phyloP scores from a whole-genome alignment of 1,284 basidiomycete species.

The Schizophyllum commune region DNA sequence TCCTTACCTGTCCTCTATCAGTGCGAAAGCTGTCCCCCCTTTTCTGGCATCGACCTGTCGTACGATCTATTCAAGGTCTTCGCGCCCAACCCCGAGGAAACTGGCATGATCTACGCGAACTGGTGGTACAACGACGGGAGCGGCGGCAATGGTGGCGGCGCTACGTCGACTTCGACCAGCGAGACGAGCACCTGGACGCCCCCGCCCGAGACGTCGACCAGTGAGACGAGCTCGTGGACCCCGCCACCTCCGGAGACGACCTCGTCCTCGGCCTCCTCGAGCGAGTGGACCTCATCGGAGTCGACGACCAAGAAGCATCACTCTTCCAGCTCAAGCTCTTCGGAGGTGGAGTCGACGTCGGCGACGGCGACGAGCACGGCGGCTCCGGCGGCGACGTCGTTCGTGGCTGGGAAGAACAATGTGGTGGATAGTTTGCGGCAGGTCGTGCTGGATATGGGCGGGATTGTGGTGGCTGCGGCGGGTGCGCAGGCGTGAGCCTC shows the following conservation, averaged over 20 bases:
- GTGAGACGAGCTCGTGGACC: neutral
- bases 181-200: neutral
- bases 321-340: neutral
- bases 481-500: no score
- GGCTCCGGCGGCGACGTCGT: neutral
- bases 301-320: neutral
- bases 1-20: neutral
- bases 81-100: conserved; percentile 2
- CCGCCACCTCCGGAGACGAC: neutral
- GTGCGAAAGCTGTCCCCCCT: conserved; percentile 8
- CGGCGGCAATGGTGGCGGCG: no score
- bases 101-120: conserved; percentile 5
- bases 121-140: neutral
- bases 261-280: neutral
- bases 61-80: conserved; percentile 13
- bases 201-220: neutral
- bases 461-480: neutral
- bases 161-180: neutral
- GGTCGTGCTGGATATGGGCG: neutral
- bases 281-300: neutral
- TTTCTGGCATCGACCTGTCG: conserved; percentile 9
- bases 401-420: neutral
- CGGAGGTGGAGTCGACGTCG: neutral
- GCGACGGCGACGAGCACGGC: neutral
- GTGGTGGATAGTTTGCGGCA: neutral